A percentile compares a stretch with the other conserved stretches of the same genome.
Conservation (phyloP, 768 basidiomycete genomes). For the Suillus hirtellus region DNA sequence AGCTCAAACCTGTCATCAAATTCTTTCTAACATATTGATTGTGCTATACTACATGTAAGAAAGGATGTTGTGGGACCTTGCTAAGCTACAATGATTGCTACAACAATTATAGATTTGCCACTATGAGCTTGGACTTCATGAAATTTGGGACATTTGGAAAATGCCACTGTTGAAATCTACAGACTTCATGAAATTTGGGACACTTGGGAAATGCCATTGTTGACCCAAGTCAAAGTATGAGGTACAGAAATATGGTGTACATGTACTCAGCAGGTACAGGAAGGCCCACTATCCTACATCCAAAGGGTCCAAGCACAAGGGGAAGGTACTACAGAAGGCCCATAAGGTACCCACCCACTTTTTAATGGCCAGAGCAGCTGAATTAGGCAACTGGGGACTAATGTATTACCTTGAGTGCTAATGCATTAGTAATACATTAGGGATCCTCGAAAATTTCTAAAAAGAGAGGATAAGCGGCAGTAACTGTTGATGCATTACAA, state of each 20-base stretch:
- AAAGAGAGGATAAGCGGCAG: background rate
- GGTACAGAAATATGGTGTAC: background rate
- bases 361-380: background rate
- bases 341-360: constrained; percentile 1
- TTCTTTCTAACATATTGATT: too few species aligned
- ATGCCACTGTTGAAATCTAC: background rate
- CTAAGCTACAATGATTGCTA: too few species aligned
- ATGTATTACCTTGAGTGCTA: background rate
- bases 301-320: background rate
- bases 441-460: background rate
- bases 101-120: too few species aligned
- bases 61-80: too few species aligned
- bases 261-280: background rate
- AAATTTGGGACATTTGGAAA: background rate
- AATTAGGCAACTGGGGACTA: background rate
- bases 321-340: constrained; percentile 1
- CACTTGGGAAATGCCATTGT: background rate
- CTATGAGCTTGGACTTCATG: background rate
- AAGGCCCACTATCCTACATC: constrained; percentile 1
- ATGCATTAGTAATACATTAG: background rate
- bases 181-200: background rate
- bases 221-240: background rate
- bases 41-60: too few species aligned
- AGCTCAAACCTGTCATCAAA: too few species aligned
- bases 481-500: constrained; percentile 1